Base-by-base conservation (phyloP, 1,284 basidiomycete genomes). In the Pholiota adiposa region DNA sequence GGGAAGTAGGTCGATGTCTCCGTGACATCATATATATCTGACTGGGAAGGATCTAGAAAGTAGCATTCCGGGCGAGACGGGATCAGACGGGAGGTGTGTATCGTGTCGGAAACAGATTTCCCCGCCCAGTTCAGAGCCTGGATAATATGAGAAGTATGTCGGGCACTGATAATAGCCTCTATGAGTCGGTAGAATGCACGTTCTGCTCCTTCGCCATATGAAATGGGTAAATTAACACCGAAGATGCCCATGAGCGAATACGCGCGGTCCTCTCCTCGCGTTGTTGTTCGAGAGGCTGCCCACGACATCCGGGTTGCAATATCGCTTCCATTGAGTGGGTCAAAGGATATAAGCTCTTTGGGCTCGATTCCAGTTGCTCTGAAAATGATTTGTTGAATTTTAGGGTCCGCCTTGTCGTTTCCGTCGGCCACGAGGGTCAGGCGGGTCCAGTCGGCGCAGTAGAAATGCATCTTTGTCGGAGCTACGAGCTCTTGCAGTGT, bases 401-500 rank as follows among this genome's bases (percentile, higher is more conserved):
- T 4, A 11, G 29, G 29, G 11, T 31, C 11, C 4, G 29, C 29
- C 29, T 31, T 31, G 29, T 31, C 29, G 29, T 31, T 31, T 11
- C 11, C 29, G 11, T 31, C 11, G 36, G 5, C 23, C 16, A 9
- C 16, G 16, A n/a, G 29, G 9, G 12, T 18, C 16, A 51, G n/a
- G 2, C 16, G 56, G 1, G 12, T 44, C 56, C 49, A 58, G 4
- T 33, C 21, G 4, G 2, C 43, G 21, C 49, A 36, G 29, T 58
- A 58, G 50, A 58, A 58, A 18, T 58, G 51, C 25, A 53, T 27
- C 0, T 34, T 19, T 21, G 5, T 52, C 8, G 56, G 56, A 11
- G 56, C 56, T 21, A 58, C n/a, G 6, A 58, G 43, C 23, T 58
- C 50, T 40, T 58, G 56, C 1, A 58, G 27, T 7, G 56, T 58